Conservation (phyloP, 2,329 filamentous ascomycete species). For the Cladosporium sp. region DNA sequence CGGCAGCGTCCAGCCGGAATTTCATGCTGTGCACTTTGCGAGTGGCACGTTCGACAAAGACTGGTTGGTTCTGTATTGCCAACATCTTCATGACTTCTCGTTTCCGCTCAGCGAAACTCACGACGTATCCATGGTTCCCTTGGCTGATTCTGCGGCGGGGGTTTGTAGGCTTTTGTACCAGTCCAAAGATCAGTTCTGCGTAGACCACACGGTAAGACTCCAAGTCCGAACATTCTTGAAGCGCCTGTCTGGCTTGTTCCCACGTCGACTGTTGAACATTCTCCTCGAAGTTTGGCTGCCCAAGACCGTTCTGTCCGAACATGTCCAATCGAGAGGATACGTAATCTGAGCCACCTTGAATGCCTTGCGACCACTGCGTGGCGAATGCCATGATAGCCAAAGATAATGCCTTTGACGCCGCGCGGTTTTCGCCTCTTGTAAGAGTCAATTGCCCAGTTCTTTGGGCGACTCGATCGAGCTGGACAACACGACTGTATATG, state of each 20-base stretch:
- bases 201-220: conserved; percentile 15
- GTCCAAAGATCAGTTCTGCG: conserved; percentile 9
- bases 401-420: conserved; percentile 10
- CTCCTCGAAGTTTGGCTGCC: background rate
- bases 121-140: background rate
- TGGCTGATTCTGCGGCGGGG: background rate
- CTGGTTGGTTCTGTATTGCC: conserved; percentile 10
- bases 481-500: background rate
- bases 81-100: conserved; percentile 11
- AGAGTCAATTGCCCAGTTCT: background rate
- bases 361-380: conserved; percentile 13
- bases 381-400: conserved; percentile 14
- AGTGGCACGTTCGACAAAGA: conserved; percentile 5
- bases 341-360: background rate
- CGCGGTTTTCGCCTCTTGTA: background rate
- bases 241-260: conserved; percentile 6
- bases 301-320: background rate
- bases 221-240: conserved; percentile 4
- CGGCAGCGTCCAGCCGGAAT: conserved; percentile 7
- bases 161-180: conserved; percentile 1
- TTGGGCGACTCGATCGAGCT: conserved; percentile 3
- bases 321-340: background rate
- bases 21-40: conserved; percentile 16
- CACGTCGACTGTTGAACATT: conserved; percentile 6
- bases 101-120: background rate